Conservation (phyloP, 371 early-diverging fungal species). For the Rhizomucor miehei region DNA sequence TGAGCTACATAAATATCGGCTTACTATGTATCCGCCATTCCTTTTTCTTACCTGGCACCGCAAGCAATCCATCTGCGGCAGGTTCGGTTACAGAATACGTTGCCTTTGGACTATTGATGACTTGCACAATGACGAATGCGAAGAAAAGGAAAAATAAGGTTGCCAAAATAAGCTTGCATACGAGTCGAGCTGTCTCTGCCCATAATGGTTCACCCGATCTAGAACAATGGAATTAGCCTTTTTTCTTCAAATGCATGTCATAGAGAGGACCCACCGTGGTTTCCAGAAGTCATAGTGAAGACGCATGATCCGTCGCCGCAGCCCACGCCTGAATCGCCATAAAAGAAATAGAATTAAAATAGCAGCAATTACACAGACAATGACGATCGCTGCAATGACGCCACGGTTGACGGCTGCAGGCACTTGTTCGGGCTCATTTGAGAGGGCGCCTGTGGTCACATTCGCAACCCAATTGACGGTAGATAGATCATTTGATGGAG, state of each 20-base stretch:
- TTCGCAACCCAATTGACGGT: slow-evolving; percentile 6
- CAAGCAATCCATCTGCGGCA: slow-evolving; percentile 9
- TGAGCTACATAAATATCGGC: not conserved
- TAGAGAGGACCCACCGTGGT: slow-evolving; percentile 12
- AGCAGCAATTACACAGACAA: slow-evolving; percentile 8
- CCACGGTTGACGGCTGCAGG: slow-evolving; percentile 7
- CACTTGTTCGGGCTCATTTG: not conserved
- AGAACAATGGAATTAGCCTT: not conserved
- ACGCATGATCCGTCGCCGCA: slow-evolving; percentile 5
- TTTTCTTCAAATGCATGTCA: not conserved
- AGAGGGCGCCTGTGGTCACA: not conserved
- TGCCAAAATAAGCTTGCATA: slow-evolving; percentile 16
- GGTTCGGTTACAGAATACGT: slow-evolving; percentile 9
- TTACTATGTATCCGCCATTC: not conserved
- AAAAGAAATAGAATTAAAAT: slow-evolving; percentile 6
- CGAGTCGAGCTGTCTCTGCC: slow-evolving; percentile 25
- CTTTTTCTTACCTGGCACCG: slow-evolving; percentile 12
- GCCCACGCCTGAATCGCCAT: slow-evolving; percentile 10
- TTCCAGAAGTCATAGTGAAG: slow-evolving; percentile 21
- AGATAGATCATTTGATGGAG: not conserved
- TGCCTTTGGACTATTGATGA: slow-evolving; percentile 23
- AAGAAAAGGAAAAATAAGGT: slow-evolving; percentile 23
- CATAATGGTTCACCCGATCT: slow-evolving; percentile 33
- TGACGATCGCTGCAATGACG: slow-evolving; percentile 15
- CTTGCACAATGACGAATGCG: slow-evolving; percentile 23